Evolutionary conservation across 2,329 filamentous ascomycete genomes (phyloP).

Genomic region (Aspergillus sp.): DNA sequence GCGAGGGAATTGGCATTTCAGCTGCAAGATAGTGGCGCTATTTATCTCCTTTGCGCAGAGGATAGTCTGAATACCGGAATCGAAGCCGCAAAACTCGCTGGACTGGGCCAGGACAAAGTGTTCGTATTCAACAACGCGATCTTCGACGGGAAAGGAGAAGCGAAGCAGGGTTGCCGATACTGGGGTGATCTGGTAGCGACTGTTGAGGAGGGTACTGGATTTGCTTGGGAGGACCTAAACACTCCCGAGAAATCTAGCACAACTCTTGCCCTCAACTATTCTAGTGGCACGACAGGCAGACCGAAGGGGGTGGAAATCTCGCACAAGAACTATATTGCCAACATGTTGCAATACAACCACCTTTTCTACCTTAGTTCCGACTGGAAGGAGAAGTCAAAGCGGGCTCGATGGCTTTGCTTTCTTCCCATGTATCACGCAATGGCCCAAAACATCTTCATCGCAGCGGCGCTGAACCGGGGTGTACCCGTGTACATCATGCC

Average conservation of each 20-base stretch:
- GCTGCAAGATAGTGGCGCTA: conserved; percentile 70
- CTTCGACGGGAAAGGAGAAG: conserved; percentile 48
- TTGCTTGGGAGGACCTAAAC: conserved; percentile 60
- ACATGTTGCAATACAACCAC: conserved; percentile 64
- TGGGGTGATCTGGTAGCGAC: conserved; percentile 67
- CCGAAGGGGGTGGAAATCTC: conserved; percentile 84
- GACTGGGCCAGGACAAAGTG: conserved; percentile 59
- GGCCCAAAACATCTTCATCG: conserved; percentile 72
- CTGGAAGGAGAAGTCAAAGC: conserved; percentile 50
- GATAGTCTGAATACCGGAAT: conserved; percentile 65
- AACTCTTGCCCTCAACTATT: conserved; percentile 75
- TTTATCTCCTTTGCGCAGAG: conserved; percentile 65
- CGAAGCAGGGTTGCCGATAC: conserved; percentile 55
- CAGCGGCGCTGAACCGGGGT: conserved; percentile 55
- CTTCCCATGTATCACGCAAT: conserved; percentile 78
- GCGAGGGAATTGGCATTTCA: conserved; percentile 75
- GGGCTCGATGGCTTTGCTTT: conserved; percentile 63
- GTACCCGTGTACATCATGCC: conserved; percentile 78
- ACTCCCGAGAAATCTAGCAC: conserved; percentile 47
- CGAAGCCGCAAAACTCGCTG: conserved; percentile 65
- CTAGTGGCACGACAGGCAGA: conserved; percentile 73
- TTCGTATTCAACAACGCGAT: conserved; percentile 68
- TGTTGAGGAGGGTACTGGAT: conserved; percentile 57
- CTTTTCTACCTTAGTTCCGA: conserved; percentile 54
- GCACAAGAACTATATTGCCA: conserved; percentile 77